Base-by-base conservation (phyloP, 2,329 filamentous ascomycete genomes). In the Cercospora zeina region DNA sequence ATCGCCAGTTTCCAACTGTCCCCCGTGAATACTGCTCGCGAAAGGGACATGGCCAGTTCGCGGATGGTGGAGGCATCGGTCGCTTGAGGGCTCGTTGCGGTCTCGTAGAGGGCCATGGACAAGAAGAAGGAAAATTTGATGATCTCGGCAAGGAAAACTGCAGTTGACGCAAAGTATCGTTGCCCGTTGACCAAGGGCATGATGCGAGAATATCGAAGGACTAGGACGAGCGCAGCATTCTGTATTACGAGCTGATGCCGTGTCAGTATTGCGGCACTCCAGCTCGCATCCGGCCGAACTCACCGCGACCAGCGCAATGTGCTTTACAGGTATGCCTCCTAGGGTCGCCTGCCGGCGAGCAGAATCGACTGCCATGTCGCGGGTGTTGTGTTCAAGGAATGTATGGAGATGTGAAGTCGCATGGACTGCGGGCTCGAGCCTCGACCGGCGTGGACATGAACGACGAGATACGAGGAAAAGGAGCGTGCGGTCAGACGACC, bases 1-100 rank as follows among this genome's bases (percentile, higher is more conserved):
- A 97, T 87, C 8, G 91, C 91, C 66, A 99, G 79, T 76, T 96
- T 96, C 93, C 93, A 97, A 68, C 92, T 92, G 73, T 97, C 95
- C 9, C 89, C 88, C 0, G 89, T 88, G 73, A 97, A 96, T 14
- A 97, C 89, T 31, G 87, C 86, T 69, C 85, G 87, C 72, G 88
- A 89, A 24, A 97, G 85, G 71, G 91, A 88, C 70, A 87, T 84
- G 72, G 96, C 90, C 16, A 97, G 82, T 34, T 69, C 69, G 55
- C 68, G 61, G 4, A 69, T 67, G 24, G 72, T 72, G 1, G 90
- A 86, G 0, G 90, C 91, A 19, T 89, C 89, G 1, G 91, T 89
- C 33, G 90, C 89, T 7, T 91, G 86, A 5, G 91, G 89, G 8
- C 91, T 82, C 8, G 85, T 89, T 16, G 92, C 93, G 58, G 91